Evolutionary conservation across 306 rosid genomes (phyloP).

Genomic region (Sophora flavescens): DNA sequence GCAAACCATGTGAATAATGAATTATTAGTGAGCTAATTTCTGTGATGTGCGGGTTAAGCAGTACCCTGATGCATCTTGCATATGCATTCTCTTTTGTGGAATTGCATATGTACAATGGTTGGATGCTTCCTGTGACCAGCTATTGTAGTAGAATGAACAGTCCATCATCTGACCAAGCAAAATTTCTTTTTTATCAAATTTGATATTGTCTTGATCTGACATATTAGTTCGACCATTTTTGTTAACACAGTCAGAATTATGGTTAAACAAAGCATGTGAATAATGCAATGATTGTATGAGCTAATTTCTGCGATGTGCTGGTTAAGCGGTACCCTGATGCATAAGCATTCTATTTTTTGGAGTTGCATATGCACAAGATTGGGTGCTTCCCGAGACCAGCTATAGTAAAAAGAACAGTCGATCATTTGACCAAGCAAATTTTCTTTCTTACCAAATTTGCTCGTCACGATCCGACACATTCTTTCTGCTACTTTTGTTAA

Average conservation of each 20-base stretch:
- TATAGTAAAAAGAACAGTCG: slow-evolving; percentile 9
- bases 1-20: background rate
- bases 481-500: background rate
- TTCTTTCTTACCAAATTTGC: slow-evolving; percentile 13
- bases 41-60: slow-evolving; percentile 31
- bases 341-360: background rate
- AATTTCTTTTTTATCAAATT: background rate
- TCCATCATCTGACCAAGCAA: slow-evolving; percentile 28
- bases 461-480: slow-evolving; percentile 17
- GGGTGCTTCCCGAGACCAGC: slow-evolving; percentile 42
- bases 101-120: slow-evolving; percentile 28
- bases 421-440: slow-evolving; percentile 26
- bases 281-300: background rate
- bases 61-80: slow-evolving; percentile 37
- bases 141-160: background rate
- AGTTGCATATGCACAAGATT: slow-evolving; percentile 15
- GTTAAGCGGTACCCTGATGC: slow-evolving; percentile 33
- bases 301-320: slow-evolving; percentile 22
- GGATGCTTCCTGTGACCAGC: slow-evolving; percentile 42
- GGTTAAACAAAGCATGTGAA: background rate
- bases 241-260: background rate
- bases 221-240: background rate
- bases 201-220: slow-evolving; percentile 33
- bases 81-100: slow-evolving; percentile 5
- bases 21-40: background rate